A percentile compares a stretch with the other conserved stretches of the same genome.
Conservation (phyloP, 1,139 yeast species). For the Nematodospora anomalae region DNA sequence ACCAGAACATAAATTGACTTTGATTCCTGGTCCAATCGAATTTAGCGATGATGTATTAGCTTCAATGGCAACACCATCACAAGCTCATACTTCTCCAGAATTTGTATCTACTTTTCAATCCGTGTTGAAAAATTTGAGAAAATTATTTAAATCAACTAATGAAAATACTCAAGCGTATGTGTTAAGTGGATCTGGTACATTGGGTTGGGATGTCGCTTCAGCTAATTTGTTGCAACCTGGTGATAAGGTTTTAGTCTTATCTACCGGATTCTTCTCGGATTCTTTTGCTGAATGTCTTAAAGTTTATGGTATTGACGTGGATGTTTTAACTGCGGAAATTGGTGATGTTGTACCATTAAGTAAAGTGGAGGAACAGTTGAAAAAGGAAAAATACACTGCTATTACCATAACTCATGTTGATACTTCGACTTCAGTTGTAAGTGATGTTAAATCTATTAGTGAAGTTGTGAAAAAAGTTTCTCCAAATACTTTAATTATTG, state of each 20-base stretch:
- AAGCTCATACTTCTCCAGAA: slow-evolving; percentile 90
- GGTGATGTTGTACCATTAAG: slow-evolving; percentile 71
- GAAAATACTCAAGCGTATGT: slow-evolving; percentile 73
- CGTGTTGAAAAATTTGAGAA: slow-evolving; percentile 66
- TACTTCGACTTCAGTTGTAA: slow-evolving; percentile 89
- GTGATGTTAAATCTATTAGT: slow-evolving; percentile 68
- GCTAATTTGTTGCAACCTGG: slow-evolving; percentile 72
- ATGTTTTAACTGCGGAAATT: slow-evolving; percentile 65
- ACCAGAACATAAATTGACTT: slow-evolving; percentile 55
- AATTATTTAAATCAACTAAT: slow-evolving; percentile 69
- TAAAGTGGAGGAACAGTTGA: slow-evolving; percentile 55
- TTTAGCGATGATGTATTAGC: slow-evolving; percentile 76
- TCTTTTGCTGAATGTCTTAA: slow-evolving; percentile 77
- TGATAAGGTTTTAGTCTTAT: slow-evolving; percentile 71
- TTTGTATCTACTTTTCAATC: slow-evolving; percentile 73
- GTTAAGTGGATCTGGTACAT: slow-evolving; percentile 87
- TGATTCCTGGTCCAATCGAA: slow-evolving; percentile 95
- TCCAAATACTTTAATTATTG: slow-evolving; percentile 80
- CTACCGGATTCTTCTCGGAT: slow-evolving; percentile 93
- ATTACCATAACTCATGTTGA: slow-evolving; percentile 93
- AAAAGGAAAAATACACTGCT: slow-evolving; percentile 54
- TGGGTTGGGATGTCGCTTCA: slow-evolving; percentile 92
- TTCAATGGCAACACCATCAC: slow-evolving; percentile 84
- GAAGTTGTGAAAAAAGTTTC: slow-evolving; percentile 58
- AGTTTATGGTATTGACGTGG: slow-evolving; percentile 70